These are phyloP conservation scores for Musa acuminata DNA, from an alignment of 176 grass and related monocot genomes.

Conservation along the genomic window DNA sequence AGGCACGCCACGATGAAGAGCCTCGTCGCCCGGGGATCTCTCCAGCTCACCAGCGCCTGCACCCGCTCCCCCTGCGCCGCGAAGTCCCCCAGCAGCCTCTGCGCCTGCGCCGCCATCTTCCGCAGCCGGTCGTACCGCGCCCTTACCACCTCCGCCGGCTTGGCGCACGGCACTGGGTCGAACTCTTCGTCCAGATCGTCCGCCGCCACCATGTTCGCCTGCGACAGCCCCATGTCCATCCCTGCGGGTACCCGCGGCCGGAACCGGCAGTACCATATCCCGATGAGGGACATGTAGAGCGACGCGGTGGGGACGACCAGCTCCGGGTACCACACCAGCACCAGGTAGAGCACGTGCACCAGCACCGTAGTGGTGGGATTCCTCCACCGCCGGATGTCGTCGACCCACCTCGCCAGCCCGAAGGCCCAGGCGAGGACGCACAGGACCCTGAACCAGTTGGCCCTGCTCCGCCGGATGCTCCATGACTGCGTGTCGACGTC, in stretches of 20 bases:
- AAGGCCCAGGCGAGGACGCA: conserved; percentile 94
- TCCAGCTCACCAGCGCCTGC: conserved; percentile 97
- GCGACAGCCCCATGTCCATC: conserved; percentile 84
- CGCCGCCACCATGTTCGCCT: conserved; percentile 79
- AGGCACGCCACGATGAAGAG: conserved; percentile 92
- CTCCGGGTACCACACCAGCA: conserved; percentile 95
- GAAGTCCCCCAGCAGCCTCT: conserved; percentile 85
- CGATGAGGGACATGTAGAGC: conserved; percentile 83
- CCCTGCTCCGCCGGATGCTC: conserved; percentile 91
- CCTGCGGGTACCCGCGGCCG: conserved; percentile 58
- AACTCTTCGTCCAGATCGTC: conserved; percentile 98
- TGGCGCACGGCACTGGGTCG: conserved; percentile 48
- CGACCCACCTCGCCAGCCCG: conserved; percentile 78
- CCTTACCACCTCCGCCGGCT: conserved; percentile 32
- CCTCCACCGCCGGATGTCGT: conserved; percentile 60
- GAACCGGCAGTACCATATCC: conserved; percentile 87
- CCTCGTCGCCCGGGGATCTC: conserved; percentile 80
- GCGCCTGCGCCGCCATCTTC: conserved; percentile 64
- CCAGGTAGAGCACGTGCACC: conserved; percentile 81
- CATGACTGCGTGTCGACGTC: conserved; percentile 74
- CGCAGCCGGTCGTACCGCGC: conserved; percentile 62
- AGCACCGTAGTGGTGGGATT: conserved; percentile 65
- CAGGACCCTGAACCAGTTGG: conserved; percentile 98
- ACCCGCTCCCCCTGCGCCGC: conserved; percentile 91
- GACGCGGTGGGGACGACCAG: conserved; percentile 81